Evolutionary conservation across 2,329 filamentous ascomycete species (phyloP).

Genomic region (Setomelanomma holmii): DNA sequence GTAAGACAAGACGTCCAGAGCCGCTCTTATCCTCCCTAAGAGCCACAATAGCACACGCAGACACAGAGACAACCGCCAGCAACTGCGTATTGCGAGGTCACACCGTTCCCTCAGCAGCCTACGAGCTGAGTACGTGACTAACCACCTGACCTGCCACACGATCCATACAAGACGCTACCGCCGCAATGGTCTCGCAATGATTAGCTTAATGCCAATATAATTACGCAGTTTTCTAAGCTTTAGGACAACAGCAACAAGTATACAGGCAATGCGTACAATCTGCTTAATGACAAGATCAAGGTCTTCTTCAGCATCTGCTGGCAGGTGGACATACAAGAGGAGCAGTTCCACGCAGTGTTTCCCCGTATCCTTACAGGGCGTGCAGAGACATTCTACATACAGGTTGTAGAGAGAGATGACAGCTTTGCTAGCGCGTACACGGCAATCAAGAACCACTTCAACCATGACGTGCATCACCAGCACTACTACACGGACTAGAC

Average conservation of each 20-base stretch:
- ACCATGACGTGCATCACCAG: background rate
- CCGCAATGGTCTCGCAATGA: no score
- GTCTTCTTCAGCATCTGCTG: slow-evolving; percentile 3
- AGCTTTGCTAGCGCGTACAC: background rate
- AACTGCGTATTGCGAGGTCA: no score
- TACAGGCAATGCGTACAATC: background rate
- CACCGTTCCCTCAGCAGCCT: no score
- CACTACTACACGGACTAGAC: background rate
- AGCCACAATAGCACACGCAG: no score
- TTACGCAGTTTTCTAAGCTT: no score
- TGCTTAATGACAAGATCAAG: slow-evolving; percentile 1
- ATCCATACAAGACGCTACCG: no score
- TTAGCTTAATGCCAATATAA: no score
- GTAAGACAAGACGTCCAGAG: no score
- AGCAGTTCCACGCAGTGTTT: slow-evolving; percentile 1
- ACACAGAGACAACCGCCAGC: no score
- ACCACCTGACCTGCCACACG: no score
- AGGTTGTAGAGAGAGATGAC: background rate
- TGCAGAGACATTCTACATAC: background rate
- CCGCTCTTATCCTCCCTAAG: no score
- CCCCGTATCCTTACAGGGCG: slow-evolving; percentile 1
- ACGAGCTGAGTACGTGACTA: no score
- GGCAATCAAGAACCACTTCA: background rate
- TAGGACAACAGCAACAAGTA: background rate
- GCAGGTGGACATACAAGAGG: background rate